Evolutionary conservation across 1,139 yeast species (phyloP).

Genomic region (Komagataea norvegica): DNA sequence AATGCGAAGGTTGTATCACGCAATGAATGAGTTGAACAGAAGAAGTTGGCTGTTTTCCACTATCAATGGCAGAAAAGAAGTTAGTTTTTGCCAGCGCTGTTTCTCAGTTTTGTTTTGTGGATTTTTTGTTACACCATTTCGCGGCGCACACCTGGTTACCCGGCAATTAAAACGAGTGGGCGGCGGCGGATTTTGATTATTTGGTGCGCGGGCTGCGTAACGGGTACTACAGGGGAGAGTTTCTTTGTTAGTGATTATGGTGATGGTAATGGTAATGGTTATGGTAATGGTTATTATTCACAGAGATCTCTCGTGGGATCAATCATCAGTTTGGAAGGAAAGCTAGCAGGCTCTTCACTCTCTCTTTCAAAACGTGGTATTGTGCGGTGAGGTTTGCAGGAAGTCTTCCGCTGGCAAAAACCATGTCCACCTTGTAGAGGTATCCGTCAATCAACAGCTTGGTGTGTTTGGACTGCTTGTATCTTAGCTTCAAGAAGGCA

Average conservation of each 20-base stretch:
- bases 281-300: too few relatives aligned
- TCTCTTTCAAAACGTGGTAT: conserved; percentile 55
- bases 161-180: background rate
- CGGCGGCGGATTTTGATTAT: too few relatives aligned
- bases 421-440: conserved; percentile 64
- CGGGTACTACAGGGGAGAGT: too few relatives aligned
- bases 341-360: conserved; percentile 8
- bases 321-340: conserved; percentile 13
- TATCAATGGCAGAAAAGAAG: too few relatives aligned
- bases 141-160: conserved; percentile 1
- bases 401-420: conserved; percentile 49
- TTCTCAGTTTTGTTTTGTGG: conserved; percentile 1
- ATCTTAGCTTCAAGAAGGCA: conserved; percentile 68
- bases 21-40: too few relatives aligned
- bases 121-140: background rate
- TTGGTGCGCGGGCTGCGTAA: too few relatives aligned
- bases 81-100: background rate
- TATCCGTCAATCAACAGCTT: conserved; percentile 63
- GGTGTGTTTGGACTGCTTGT: conserved; percentile 72
- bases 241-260: background rate
- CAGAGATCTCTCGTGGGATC: too few relatives aligned
- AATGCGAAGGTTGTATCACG: too few relatives aligned
- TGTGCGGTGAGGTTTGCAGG: conserved; percentile 52
- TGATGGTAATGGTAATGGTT: too few relatives aligned
- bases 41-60: too few relatives aligned